Base-by-base conservation (phyloP, 2,329 filamentous ascomycete species). In the Fusarium multiceps region DNA sequence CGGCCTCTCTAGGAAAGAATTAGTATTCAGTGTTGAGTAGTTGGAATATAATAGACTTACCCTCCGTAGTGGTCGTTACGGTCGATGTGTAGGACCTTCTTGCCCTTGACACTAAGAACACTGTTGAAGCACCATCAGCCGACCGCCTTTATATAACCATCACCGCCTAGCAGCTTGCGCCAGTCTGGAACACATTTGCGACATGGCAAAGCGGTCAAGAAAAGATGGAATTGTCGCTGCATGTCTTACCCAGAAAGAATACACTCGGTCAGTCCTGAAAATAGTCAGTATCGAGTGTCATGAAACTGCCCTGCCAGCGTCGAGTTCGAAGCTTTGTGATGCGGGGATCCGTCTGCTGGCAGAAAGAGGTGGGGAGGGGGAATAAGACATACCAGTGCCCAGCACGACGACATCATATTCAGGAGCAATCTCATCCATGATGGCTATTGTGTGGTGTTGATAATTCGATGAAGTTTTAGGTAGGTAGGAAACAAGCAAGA, bases 321-420 rank as follows among this genome's bases (percentile, higher is more conserved):
- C 42, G 57, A 63, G 21, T 48, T 48, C 62, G 55, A 62, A 62
- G 70, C 66, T 72, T 49, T 51, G 16, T 34, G 59, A 72, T 72
- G 72, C 71, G 73, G 71, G 73, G 71, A 67, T 68, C 63, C 42
- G 49, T 54, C 53, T 50, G 40, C 62, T 55, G 55, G 61, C 63
- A 66, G 55, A 49, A 46, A 71, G 56, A 63, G 55, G 46, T 61
- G 51, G 58, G 56, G 66, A 60, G 57, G 46, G 34, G 23, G 42
- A n/a, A 55, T 25, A 28, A n/a, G 75, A 83, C 89, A 79, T 87
- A 97, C 94, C 94, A 82, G 96, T 99, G 88, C 96, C 96, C 81
- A 99, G 90, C 81, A 99, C 96, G 80, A 99, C 90, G 82, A 98
- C 93, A 88, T 99, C 96, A 88, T 99, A 99, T 84, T 98, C 94